Conservation (phyloP, 129 eudicot genomes). For the Apium graveolens region DNA sequence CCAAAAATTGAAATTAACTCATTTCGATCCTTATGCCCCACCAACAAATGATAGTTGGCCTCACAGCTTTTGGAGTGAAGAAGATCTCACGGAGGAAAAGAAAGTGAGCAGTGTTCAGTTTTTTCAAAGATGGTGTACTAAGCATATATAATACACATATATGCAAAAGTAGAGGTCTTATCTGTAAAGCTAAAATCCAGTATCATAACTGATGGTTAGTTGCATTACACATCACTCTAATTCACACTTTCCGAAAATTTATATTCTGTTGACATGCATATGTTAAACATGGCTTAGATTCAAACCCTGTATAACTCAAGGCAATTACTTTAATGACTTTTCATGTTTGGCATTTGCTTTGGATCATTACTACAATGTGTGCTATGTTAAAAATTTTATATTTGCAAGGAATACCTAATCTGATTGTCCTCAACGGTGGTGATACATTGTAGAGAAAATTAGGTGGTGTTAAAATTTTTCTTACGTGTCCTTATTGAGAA, state of each 20-base stretch:
- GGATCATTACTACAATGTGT: not conserved
- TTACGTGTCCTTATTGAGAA: too few species aligned
- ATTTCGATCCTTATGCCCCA: not conserved
- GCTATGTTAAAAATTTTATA: not conserved
- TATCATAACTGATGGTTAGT: not conserved
- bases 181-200: not conserved
- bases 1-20: too few species aligned
- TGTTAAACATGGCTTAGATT: not conserved
- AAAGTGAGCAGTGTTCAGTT: not conserved
- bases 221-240: not conserved
- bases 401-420: not conserved
- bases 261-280: not conserved
- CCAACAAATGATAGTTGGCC: not conserved
- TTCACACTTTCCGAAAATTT: not conserved
- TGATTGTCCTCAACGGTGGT: not conserved
- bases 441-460: not conserved
- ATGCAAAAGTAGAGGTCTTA: not conserved
- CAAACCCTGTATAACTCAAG: not conserved
- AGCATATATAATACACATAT: not conserved
- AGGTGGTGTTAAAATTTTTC: too few species aligned
- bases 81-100: not conserved
- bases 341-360: not conserved
- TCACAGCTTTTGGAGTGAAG: not conserved
- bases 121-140: conserved; percentile 9
- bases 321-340: not conserved